Percentiles rank a stretch among this genome's conserved stretches.
Conservation (phyloP, 108 stramenopile species). For the Pseudonitzschia multistriata region DNA sequence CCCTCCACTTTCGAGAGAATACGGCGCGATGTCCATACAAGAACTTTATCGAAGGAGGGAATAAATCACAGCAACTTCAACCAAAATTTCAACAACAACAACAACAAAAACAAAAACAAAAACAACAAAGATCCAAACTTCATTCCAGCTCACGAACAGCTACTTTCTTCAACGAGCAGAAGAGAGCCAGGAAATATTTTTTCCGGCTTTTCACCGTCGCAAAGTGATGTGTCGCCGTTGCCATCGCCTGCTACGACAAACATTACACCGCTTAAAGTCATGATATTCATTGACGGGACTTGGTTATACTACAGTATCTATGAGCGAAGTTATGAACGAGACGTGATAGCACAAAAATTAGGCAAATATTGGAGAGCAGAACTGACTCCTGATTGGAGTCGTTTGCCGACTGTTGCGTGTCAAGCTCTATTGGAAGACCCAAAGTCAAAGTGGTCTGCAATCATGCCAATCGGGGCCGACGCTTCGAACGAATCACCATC, state of each 20-base stretch:
- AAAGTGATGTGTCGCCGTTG: background rate
- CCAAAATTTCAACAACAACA: background rate
- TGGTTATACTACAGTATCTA: slow-evolving; percentile 85
- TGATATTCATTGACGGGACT: slow-evolving; percentile 91
- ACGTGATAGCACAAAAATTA: slow-evolving; percentile 56
- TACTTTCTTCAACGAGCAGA: slow-evolving; percentile 28
- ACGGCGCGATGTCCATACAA: background rate
- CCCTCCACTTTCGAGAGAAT: background rate
- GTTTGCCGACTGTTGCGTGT: slow-evolving; percentile 60
- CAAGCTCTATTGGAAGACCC: slow-evolving; percentile 53
- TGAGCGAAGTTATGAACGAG: slow-evolving; percentile 34
- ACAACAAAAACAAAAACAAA: slow-evolving; percentile 6
- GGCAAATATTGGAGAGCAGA: slow-evolving; percentile 67
- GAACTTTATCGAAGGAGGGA: background rate
- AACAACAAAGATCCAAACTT: background rate
- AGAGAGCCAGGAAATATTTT: slow-evolving; percentile 47
- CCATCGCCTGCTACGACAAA: background rate
- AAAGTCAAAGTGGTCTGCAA: slow-evolving; percentile 34
- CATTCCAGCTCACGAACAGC: background rate
- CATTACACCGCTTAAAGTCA: slow-evolving; percentile 74
- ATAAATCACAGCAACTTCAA: background rate
- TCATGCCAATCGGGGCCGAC: slow-evolving; percentile 6
- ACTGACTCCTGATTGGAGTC: slow-evolving; percentile 69
- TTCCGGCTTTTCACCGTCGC: slow-evolving; percentile 23
- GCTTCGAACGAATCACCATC: slow-evolving; percentile 34